Conservation (phyloP, 2,329 filamentous ascomycete species). For the Fusarium lyarnte region DNA sequence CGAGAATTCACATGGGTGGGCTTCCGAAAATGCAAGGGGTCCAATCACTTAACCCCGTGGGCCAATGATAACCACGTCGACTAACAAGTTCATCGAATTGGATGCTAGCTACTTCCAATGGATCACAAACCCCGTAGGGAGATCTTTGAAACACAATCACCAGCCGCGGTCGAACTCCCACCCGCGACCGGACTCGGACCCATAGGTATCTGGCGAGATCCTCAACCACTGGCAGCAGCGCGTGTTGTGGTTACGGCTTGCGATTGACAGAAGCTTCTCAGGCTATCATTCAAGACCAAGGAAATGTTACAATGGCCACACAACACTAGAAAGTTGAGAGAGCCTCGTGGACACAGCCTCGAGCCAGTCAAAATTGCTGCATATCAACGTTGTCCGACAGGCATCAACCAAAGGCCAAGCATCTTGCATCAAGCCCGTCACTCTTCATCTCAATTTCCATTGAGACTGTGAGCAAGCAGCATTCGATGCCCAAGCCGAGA, state of each 20-base stretch:
- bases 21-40: slow-evolving; percentile 20
- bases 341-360: slow-evolving; percentile 7
- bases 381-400: slow-evolving; percentile 23
- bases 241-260: slow-evolving; percentile 27
- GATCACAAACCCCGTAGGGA: slow-evolving; percentile 2
- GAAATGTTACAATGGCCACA: not conserved
- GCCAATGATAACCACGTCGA: slow-evolving; percentile 8
- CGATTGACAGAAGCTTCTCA: slow-evolving; percentile 34
- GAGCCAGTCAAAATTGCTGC: slow-evolving; percentile 18
- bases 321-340: not conserved
- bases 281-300: slow-evolving; percentile 7
- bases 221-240: slow-evolving; percentile 28
- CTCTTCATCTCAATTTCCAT: slow-evolving; percentile 2
- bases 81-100: not conserved
- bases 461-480: not conserved
- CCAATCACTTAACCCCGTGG: slow-evolving; percentile 35
- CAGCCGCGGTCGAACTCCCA: not conserved
- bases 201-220: not conserved
- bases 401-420: not conserved
- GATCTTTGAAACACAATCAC: not conserved
- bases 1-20: slow-evolving; percentile 5
- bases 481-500: not conserved
- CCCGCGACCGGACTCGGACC: not conserved
- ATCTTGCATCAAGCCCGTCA: not conserved
- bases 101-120: slow-evolving; percentile 14